Percentiles rank a stretch among this genome's conserved stretches.
These are phyloP conservation scores for Allium cepa DNA, from an alignment of 106 monocot genomes.

Conservation along the genomic window DNA sequence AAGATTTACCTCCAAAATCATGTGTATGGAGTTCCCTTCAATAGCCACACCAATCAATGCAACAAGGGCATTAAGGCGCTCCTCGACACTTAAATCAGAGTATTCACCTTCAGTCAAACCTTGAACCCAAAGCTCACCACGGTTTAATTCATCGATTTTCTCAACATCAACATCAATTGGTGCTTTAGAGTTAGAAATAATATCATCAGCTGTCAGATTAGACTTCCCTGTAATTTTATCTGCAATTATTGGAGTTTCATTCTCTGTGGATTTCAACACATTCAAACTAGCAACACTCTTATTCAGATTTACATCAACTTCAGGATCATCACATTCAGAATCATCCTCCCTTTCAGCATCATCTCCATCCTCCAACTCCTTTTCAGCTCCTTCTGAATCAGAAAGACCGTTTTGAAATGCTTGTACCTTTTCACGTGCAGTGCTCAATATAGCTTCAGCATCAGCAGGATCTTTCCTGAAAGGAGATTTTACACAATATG, in stretches of 20 bases:
- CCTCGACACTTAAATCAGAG: constrained; percentile 83
- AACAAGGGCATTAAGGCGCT: constrained; percentile 92
- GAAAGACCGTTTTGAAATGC: constrained; percentile 78
- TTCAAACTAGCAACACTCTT: constrained; percentile 19
- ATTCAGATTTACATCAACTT: constrained; percentile 26
- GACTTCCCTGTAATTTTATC: constrained; percentile 21
- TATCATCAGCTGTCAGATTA: constrained; percentile 10
- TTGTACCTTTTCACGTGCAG: constrained; percentile 83
- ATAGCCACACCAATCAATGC: constrained; percentile 75
- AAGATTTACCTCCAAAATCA: constrained; percentile 71
- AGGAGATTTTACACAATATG: constrained; percentile 78
- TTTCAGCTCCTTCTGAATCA: constrained; percentile 87
- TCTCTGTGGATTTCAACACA: constrained; percentile 23
- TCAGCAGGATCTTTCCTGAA: constrained; percentile 91
- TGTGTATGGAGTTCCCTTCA: constrained; percentile 88
- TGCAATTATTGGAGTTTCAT: constrained; percentile 9
- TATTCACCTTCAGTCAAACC: constrained; percentile 87
- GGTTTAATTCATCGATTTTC: constrained; percentile 78
- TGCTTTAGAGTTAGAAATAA: constrained; percentile 22
- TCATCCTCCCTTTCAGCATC: constrained; percentile 86
- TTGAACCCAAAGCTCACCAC: constrained; percentile 83
- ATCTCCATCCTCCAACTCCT: constrained; percentile 70
- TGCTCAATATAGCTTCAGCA: constrained; percentile 69
- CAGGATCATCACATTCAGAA: constrained; percentile 93
- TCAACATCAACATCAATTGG: constrained; percentile 23